These are phyloP conservation scores for Verticillium longisporum DNA, from an alignment of 2,329 filamentous ascomycete genomes.

Conservation along the genomic window DNA sequence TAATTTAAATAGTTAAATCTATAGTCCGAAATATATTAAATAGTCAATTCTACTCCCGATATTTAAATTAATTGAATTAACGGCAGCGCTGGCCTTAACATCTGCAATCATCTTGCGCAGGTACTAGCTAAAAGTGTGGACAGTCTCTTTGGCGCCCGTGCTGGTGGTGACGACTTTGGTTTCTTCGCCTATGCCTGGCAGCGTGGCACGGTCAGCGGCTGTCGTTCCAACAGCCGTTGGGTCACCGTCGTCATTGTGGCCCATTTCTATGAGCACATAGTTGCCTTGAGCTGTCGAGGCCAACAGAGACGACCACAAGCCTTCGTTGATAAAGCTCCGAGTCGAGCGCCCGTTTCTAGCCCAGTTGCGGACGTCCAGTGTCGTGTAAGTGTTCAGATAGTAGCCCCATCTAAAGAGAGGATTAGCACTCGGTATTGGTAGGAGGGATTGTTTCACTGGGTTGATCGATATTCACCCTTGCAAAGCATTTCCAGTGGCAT, in stretches of 20 bases:
- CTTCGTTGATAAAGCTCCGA: conserved; percentile 15
- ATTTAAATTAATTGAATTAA: too few species aligned
- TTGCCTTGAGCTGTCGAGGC: conserved; percentile 9
- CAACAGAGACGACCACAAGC: conserved; percentile 12
- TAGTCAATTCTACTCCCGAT: too few species aligned
- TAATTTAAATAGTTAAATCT: too few species aligned
- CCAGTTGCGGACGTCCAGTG: conserved; percentile 9
- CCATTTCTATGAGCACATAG: conserved; percentile 18
- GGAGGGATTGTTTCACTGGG: not conserved
- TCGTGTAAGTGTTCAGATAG: conserved; percentile 6
- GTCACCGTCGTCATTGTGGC: conserved; percentile 18
- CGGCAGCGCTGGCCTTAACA: too few species aligned
- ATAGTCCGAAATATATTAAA: too few species aligned
- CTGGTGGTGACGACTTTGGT: conserved; percentile 12
- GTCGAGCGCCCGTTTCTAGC: conserved; percentile 11
- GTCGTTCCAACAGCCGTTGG: conserved; percentile 8
- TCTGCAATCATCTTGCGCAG: conserved; percentile 19
- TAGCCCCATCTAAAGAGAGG: conserved; percentile 10
- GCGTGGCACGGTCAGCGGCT: conserved; percentile 13
- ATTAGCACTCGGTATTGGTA: too few species aligned
- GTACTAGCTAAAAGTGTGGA: conserved; percentile 19
- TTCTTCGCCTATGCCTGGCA: conserved; percentile 15
- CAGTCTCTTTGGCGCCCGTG: conserved; percentile 10
- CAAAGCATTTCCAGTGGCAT: not conserved
- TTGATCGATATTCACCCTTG: not conserved